phyloP scores from a whole-genome alignment of 2,329 filamentous ascomycete species.

The Hirsutella thompsonii region DNA sequence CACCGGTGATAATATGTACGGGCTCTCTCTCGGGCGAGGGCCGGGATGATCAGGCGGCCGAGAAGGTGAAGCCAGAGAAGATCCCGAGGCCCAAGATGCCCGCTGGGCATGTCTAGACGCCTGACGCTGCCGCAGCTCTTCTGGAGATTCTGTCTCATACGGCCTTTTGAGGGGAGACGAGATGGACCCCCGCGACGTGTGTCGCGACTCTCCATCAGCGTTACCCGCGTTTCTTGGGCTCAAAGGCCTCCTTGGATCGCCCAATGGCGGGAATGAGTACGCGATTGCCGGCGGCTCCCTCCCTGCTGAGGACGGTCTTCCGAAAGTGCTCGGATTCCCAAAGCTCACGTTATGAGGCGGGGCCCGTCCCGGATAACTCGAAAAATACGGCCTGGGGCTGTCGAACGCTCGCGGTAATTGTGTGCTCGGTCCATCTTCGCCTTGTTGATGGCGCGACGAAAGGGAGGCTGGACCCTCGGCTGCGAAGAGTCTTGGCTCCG shows the following conservation, averaged over 20 bases:
- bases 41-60: no score
- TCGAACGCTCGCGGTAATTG: conserved; percentile 10
- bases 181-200: conserved; percentile 8
- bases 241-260: conserved; percentile 14
- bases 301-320: conserved; percentile 16
- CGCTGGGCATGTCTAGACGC: no score
- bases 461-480: conserved; percentile 7
- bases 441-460: conserved; percentile 5
- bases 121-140: conserved; percentile 10
- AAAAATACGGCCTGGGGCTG: conserved; percentile 11
- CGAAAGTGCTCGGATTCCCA: conserved; percentile 13
- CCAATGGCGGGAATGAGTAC: conserved; percentile 17
- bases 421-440: conserved; percentile 8
- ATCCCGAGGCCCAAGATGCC: no score
- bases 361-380: conserved; percentile 14
- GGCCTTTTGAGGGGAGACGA: conserved; percentile 19
- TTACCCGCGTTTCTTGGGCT: conserved; percentile 19
- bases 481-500: conserved; percentile 13
- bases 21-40: not conserved
- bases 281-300: conserved; percentile 16
- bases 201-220: conserved; percentile 13
- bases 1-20: conserved; percentile 12
- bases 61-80: no score
- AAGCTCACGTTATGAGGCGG: conserved; percentile 22
- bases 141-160: conserved; percentile 14